Percentiles rank a stretch among this genome's conserved stretches.
phyloP scores from a whole-genome alignment of 2,329 filamentous ascomycete genomes.

The Penicillium polonicum region DNA sequence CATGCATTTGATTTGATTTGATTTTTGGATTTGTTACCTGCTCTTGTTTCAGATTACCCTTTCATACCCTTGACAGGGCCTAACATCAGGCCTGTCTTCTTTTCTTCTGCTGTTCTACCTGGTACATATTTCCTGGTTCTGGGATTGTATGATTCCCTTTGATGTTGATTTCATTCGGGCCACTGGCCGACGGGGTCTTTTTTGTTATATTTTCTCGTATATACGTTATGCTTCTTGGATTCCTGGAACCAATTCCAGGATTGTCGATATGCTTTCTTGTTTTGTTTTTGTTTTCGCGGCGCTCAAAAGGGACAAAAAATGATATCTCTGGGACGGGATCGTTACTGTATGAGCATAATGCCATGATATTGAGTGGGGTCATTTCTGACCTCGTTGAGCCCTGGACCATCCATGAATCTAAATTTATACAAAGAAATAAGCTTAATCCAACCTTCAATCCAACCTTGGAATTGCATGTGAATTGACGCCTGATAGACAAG shows the following conservation, averaged over 20 bases:
- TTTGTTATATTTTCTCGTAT: constrained; percentile 15
- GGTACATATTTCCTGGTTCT: constrained; percentile 19
- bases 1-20: constrained; percentile 43
- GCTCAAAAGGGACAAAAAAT: constrained; percentile 25
- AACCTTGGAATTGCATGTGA: background rate
- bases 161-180: background rate
- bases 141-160: constrained; percentile 24
- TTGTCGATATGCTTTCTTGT: constrained; percentile 17
- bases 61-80: constrained; percentile 17
- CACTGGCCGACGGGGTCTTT: background rate
- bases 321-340: constrained; percentile 23
- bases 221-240: constrained; percentile 13
- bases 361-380: constrained; percentile 18
- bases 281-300: constrained; percentile 16
- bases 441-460: background rate
- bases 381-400: constrained; percentile 1
- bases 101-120: constrained; percentile 10
- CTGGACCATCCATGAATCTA: background rate
- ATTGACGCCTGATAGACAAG: background rate
- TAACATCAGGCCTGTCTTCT: constrained; percentile 10
- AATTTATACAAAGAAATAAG: background rate
- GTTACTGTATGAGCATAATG: constrained; percentile 23
- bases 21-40: constrained; percentile 3
- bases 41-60: constrained; percentile 12
- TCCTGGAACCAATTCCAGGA: constrained; percentile 2